These are phyloP conservation scores for Brassica incana DNA, from an alignment of 345 rosid species.

Conservation along the genomic window DNA sequence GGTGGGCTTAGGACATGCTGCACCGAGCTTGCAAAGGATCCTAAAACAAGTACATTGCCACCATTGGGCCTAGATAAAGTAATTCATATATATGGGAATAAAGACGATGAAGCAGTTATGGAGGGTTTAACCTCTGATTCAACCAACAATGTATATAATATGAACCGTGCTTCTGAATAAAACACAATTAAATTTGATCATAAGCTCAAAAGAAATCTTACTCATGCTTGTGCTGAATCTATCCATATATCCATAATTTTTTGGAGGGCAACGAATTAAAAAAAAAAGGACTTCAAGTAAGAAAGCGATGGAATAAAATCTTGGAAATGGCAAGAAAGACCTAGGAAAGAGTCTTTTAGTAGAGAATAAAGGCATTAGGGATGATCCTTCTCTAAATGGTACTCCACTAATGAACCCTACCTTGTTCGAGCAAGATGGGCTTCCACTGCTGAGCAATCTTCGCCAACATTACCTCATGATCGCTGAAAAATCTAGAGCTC, in stretches of 20 bases:
- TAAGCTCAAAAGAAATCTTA: neutral
- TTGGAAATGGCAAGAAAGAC: neutral
- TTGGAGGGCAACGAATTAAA: neutral
- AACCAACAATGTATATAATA: neutral
- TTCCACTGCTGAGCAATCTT: neutral
- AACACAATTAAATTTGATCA: neutral
- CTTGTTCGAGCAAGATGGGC: neutral
- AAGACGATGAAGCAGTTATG: neutral
- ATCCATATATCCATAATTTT: neutral
- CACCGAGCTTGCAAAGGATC: neutral
- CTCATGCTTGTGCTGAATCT: neutral
- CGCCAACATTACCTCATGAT: neutral
- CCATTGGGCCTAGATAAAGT: neutral
- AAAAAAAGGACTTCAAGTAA: neutral
- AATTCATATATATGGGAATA: neutral
- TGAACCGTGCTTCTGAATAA: neutral
- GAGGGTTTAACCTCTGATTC: neutral
- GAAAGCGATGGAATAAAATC: neutral
- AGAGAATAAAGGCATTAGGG: neutral
- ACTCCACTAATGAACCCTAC: neutral
- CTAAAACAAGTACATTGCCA: neutral
- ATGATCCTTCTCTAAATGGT: neutral
- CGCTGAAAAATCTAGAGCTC: neutral
- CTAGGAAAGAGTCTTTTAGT: neutral
- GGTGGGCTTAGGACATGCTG: neutral